Evolutionary conservation across 2,329 filamentous ascomycete genomes (phyloP), one percentile per base, ranked within the genome.

Genomic region (Colletotrichum cuscutae): DNA sequence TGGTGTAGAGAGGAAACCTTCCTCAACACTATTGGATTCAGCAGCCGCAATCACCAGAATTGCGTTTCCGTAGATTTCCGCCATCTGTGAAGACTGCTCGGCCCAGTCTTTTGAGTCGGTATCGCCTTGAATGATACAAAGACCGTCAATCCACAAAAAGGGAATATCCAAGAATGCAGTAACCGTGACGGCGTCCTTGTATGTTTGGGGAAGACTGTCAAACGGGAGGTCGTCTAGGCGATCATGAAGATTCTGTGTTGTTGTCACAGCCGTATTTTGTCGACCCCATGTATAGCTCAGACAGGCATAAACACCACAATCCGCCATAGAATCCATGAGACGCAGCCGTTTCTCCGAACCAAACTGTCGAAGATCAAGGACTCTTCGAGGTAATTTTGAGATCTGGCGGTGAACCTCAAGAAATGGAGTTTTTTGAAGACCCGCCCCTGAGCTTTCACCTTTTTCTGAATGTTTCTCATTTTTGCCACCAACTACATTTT

Each of bases 201-300:
- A 66, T 1, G 54, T 58, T 26, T 59, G 26, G 3, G 54, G 54
- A 1, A 66, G 64, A 11, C 3, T 13, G 1, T 24, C 35, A 13
- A 28, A 66, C 4, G 8, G 4, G 2, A 66, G 24, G 6, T 32
- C 2, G 15, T 52, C 2, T 11, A 66, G 4, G n/a, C 49, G 22
- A 12, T 37, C n/a, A 9, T n/a, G 28, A 1, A 59, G 37, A 11
- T 28, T 66, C 2, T 49, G 35, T 2, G 26, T 54, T 1, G 64
- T 59, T 5, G 54, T 66, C 37, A 59, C 32, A 3, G 5, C 26
- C 11, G 5, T 35, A 28, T 59, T 66, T 1, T 5, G 19, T 12
- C 2, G n/a, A 6, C 54, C 64, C 37, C 54, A 66, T 12, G 64
- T 66, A 5, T 66, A 66, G 5, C 54, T 66, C 1, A 66, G 54